A percentile compares a stretch with the other conserved stretches of the same genome.
These are phyloP conservation scores for Fusarium marasasianum DNA, from an alignment of 2,329 filamentous ascomycete genomes.

Conservation along the genomic window DNA sequence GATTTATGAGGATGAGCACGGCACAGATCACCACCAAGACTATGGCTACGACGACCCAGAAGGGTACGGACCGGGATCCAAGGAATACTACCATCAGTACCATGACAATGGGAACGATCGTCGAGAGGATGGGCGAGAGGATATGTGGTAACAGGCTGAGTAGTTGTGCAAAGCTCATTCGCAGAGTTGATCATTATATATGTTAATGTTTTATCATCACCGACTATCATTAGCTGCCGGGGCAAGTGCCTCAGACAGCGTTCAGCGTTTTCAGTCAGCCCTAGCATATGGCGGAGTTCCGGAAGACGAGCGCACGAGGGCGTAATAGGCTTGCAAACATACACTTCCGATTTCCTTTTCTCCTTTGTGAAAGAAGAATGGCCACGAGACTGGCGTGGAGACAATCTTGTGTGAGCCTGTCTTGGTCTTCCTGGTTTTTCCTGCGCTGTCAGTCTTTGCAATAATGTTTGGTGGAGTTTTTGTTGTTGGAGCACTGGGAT, in stretches of 20 bases:
- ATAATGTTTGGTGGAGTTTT: slow-evolving; percentile 30
- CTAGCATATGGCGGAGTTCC: slow-evolving; percentile 51
- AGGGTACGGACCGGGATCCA: slow-evolving; percentile 50
- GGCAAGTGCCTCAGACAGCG: slow-evolving; percentile 32
- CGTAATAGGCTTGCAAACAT: slow-evolving; percentile 35
- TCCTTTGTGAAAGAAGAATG: slow-evolving; percentile 29
- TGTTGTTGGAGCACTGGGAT: slow-evolving; percentile 36
- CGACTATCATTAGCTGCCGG: slow-evolving; percentile 27
- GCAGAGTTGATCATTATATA: slow-evolving; percentile 32
- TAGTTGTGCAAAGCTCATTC: slow-evolving; percentile 11
- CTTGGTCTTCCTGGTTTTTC: slow-evolving; percentile 9
- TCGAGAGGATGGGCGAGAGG: slow-evolving; percentile 49
- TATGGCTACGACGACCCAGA: slow-evolving; percentile 53
- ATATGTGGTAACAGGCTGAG: slow-evolving; percentile 54
- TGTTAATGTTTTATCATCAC: slow-evolving; percentile 35
- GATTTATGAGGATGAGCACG: slow-evolving; percentile 63
- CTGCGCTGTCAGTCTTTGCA: slow-evolving; percentile 21
- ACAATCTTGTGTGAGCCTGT: slow-evolving; percentile 20
- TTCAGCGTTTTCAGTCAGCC: slow-evolving; percentile 41
- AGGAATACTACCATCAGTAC: slow-evolving; percentile 56
- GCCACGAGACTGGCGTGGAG: slow-evolving; percentile 22
- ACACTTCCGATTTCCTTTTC: slow-evolving; percentile 23
- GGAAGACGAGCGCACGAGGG: slow-evolving; percentile 39
- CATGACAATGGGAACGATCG: slow-evolving; percentile 47
- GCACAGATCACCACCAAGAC: slow-evolving; percentile 50